phyloP scores from a whole-genome alignment of 805 yeast genomes.

The Cephaloascus albidus region DNA sequence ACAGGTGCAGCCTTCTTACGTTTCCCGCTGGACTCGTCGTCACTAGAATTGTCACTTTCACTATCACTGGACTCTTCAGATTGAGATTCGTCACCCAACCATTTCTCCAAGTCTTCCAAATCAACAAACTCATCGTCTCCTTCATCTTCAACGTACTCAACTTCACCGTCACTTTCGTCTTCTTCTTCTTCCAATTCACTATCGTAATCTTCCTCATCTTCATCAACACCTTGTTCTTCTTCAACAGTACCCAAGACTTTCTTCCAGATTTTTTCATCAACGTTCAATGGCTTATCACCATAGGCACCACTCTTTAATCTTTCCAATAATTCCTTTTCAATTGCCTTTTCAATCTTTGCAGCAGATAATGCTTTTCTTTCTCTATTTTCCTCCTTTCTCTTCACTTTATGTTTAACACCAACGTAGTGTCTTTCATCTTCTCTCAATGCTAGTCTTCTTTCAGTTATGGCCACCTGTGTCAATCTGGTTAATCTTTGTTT shows the following conservation, averaged over 20 bases:
- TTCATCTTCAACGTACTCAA: slow-evolving; percentile 85
- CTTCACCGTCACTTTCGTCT: slow-evolving; percentile 45
- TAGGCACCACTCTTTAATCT: slow-evolving; percentile 96
- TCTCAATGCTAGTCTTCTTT: slow-evolving; percentile 82
- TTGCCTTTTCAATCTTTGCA: slow-evolving; percentile 92
- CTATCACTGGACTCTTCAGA: slow-evolving; percentile 23
- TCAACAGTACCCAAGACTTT: slow-evolving; percentile 72
- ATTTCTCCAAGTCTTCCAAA: slow-evolving; percentile 84
- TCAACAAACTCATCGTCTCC: slow-evolving; percentile 87
- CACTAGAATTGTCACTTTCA: slow-evolving; percentile 19
- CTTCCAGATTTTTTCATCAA: slow-evolving; percentile 93
- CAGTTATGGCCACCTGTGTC: slow-evolving; percentile 92
- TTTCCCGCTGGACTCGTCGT: slow-evolving; percentile 22
- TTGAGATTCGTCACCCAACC: slow-evolving; percentile 48
- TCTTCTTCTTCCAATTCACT: slow-evolving; percentile 37
- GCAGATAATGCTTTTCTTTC: slow-evolving; percentile 96
- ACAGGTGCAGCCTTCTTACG: slow-evolving; percentile 23
- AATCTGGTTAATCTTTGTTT: slow-evolving; percentile 92
- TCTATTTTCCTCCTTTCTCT: slow-evolving; percentile 87
- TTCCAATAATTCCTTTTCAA: slow-evolving; percentile 90
- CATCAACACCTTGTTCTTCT: slow-evolving; percentile 48
- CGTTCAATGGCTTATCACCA: slow-evolving; percentile 96
- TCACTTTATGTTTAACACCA: slow-evolving; percentile 88
- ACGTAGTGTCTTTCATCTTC: slow-evolving; percentile 92
- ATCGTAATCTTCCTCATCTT: slow-evolving; percentile 49